phyloP scores from a whole-genome alignment of 108 stramenopile species.

The Discostella stelligeroides region DNA sequence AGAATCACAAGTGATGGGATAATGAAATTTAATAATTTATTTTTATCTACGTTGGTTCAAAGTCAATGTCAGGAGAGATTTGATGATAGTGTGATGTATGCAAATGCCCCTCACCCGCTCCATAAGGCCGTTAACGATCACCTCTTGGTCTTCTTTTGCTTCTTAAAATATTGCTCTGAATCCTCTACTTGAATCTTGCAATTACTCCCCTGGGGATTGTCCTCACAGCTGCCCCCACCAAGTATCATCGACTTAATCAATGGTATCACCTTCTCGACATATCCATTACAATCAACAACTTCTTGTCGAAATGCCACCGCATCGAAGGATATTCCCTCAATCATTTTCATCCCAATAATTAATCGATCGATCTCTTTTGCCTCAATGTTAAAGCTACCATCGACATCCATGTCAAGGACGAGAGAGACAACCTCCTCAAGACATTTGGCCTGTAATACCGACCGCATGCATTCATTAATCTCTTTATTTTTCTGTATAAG shows the following conservation, averaged over 20 bases:
- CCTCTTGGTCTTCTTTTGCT: neutral
- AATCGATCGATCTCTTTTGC: conserved; percentile 45
- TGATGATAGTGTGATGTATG: no score
- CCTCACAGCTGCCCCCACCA: conserved; percentile 4
- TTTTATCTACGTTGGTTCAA: no score
- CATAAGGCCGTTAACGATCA: no score
- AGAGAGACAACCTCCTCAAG: conserved; percentile 44
- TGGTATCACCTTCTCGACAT: conserved; percentile 37
- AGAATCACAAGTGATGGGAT: no score
- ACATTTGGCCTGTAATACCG: conserved; percentile 25
- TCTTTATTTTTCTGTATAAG: conserved; percentile 44
- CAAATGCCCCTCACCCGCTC: neutral
- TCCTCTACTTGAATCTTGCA: conserved; percentile 36
- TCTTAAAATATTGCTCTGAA: conserved; percentile 32
- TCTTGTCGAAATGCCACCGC: conserved; percentile 19
- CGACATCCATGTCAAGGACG: conserved; percentile 43
- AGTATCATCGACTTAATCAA: conserved; percentile 35
- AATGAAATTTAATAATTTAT: no score
- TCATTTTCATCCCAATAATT: conserved; percentile 49
- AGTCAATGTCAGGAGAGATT: no score
- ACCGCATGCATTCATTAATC: conserved; percentile 43
- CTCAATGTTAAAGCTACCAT: conserved; percentile 46
- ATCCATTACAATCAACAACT: conserved; percentile 25
- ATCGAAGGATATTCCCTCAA: conserved; percentile 43
- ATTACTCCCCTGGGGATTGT: neutral